A percentile compares a stretch with the other conserved stretches of the same genome.
These are phyloP conservation scores for Rutidosis leptorrhynchoides DNA, from an alignment of 129 eudicot genomes.

Conservation along the genomic window DNA sequence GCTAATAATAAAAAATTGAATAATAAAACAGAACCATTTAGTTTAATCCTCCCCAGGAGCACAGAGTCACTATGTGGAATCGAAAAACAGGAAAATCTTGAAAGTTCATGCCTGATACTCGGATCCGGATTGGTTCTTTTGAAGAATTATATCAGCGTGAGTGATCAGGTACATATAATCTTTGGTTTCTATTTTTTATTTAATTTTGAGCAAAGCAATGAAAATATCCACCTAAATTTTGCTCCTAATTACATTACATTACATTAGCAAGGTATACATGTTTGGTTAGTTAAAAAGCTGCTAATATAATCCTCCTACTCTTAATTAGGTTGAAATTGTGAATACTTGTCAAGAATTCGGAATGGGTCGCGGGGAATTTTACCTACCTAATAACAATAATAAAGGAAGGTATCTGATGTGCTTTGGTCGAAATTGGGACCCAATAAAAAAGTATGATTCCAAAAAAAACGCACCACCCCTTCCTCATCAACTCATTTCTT, in stretches of 20 bases:
- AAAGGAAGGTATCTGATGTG: slow-evolving; percentile 58
- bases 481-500: slow-evolving; percentile 32
- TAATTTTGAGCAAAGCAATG: background rate
- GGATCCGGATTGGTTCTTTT: background rate
- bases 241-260: no score
- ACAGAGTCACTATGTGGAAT: background rate
- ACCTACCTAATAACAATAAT: slow-evolving; percentile 37
- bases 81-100: background rate
- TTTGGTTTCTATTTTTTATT: no score
- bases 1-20: background rate
- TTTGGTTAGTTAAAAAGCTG: background rate
- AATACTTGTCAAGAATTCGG: slow-evolving; percentile 47
- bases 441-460: slow-evolving; percentile 33
- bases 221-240: no score
- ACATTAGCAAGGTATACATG: no score
- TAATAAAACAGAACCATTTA: background rate
- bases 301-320: no score
- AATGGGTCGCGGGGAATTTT: slow-evolving; percentile 49
- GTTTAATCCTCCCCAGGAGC: background rate
- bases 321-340: slow-evolving; percentile 35
- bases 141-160: background rate
- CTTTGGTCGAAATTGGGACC: slow-evolving; percentile 61
- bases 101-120: background rate
- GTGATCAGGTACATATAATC: background rate
- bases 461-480: slow-evolving; percentile 30